Evolutionary conservation across 768 basidiomycete genomes (phyloP), one percentile per base, ranked within the genome.

Genomic region (Mycena floridula): DNA sequence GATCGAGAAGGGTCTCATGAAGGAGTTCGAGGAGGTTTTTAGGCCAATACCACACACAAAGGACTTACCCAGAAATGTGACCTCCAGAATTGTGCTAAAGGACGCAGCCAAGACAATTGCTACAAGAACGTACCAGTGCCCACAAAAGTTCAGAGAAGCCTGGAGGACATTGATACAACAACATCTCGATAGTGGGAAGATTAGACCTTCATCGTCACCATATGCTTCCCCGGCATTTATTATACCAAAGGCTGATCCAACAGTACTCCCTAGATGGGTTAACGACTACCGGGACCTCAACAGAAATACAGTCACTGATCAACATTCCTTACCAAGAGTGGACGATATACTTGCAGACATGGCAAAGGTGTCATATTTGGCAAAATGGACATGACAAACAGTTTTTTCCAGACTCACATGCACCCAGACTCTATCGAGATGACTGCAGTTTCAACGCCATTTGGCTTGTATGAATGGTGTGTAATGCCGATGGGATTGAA

Each of bases 381-480:
- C 0, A 66, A 59, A n/a, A 56, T 73, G 1, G 63, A 74, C 37
- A 69, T 66, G n/a, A n/a, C n/a, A n/a, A n/a, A n/a, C n/a, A n/a
- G n/a, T n/a, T n/a, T n/a, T n/a, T n/a, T n/a, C n/a, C n/a, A n/a
- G n/a, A n/a, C n/a, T n/a, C n/a, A n/a, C n/a, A n/a, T n/a, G n/a
- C n/a, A n/a, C n/a, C n/a, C n/a, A n/a, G n/a, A n/a, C n/a, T n/a
- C n/a, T n/a, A n/a, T n/a, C n/a, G n/a, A n/a, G n/a, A n/a, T n/a
- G n/a, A n/a, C n/a, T n/a, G n/a, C n/a, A n/a, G n/a, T n/a, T n/a
- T n/a, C n/a, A n/a, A n/a, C n/a, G n/a, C n/a, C n/a, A n/a, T n/a
- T n/a, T n/a, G n/a, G n/a, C n/a, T n/a, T n/a, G n/a, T n/a, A n/a
- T n/a, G n/a, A n/a, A n/a, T n/a, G n/a, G n/a, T n/a, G n/a, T n/a